Conservation (phyloP, 805 yeast genomes). For the Vanderwaltozyma tropicalis region DNA sequence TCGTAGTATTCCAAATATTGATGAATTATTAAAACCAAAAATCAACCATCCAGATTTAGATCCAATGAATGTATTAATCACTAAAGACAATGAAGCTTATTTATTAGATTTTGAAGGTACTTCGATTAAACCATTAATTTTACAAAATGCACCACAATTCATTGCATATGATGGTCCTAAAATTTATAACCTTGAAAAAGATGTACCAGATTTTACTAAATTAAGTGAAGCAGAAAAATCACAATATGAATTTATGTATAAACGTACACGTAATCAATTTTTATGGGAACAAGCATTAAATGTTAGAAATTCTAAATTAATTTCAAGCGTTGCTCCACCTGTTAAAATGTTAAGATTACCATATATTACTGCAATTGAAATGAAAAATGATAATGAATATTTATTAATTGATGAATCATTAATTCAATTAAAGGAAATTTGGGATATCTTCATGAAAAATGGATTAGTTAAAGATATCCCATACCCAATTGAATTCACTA, state of each 20-base stretch:
- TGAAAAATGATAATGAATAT: slow-evolving; percentile 46
- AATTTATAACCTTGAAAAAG: slow-evolving; percentile 64
- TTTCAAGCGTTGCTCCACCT: slow-evolving; percentile 78
- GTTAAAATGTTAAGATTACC: slow-evolving; percentile 61
- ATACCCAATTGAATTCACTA: slow-evolving; percentile 54
- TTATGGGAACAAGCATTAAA: slow-evolving; percentile 76
- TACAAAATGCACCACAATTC: slow-evolving; percentile 72
- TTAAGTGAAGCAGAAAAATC: slow-evolving; percentile 64
- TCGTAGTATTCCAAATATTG: slow-evolving; percentile 48
- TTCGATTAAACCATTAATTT: slow-evolving; percentile 68
- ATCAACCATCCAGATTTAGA: slow-evolving; percentile 75
- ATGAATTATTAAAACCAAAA: slow-evolving; percentile 59
- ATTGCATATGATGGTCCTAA: slow-evolving; percentile 84
- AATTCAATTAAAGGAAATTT: slow-evolving; percentile 53
- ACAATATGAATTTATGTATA: slow-evolving; percentile 77
- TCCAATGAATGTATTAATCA: slow-evolving; percentile 71
- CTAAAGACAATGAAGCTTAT: slow-evolving; percentile 33
- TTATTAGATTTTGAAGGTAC: slow-evolving; percentile 80
- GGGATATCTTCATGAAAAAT: slow-evolving; percentile 56
- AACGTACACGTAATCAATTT: slow-evolving; percentile 84
- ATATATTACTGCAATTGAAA: slow-evolving; percentile 49
- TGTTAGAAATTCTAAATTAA: slow-evolving; percentile 49
- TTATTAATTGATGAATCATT: slow-evolving; percentile 57
- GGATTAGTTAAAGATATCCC: slow-evolving; percentile 40
- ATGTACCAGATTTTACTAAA: slow-evolving; percentile 57